A percentile compares a stretch with the other conserved stretches of the same genome.
Evolutionary conservation across 495 filamentous ascomycete genomes (phyloP).

Genomic region (Collariella sp.): DNA sequence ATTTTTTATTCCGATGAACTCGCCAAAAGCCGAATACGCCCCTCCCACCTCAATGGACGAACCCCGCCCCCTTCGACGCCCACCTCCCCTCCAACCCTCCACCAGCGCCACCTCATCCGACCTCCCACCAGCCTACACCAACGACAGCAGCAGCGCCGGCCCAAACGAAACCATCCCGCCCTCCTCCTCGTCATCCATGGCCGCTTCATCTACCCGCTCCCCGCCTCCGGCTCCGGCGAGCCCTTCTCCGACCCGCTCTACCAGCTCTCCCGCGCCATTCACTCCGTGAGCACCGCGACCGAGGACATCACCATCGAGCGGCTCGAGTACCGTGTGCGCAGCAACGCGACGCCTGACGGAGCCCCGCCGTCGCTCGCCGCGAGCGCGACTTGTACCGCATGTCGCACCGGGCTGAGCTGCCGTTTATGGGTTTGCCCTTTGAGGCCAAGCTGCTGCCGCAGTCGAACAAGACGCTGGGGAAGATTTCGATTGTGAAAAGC

Average conservation of each 20-base stretch:
- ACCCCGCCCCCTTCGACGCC: background rate
- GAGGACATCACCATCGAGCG: constrained; percentile 23
- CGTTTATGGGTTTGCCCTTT: background rate
- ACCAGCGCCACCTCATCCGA: too few species aligned
- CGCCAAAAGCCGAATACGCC: too few species aligned
- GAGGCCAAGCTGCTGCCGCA: constrained; percentile 12
- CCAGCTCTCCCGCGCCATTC: constrained; percentile 23
- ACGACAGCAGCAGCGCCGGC: constrained; percentile 6
- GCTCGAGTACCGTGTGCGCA: constrained; percentile 22
- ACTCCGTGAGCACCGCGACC: constrained; percentile 13
- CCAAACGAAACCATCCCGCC: constrained; percentile 27
- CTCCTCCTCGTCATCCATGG: constrained; percentile 18
- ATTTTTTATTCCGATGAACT: too few species aligned
- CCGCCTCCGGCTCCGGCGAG: constrained; percentile 12
- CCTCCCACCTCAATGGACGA: too few species aligned
- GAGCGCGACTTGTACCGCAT: background rate
- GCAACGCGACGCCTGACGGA: background rate
- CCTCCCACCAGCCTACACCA: constrained; percentile 8
- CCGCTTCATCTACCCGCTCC: constrained; percentile 18
- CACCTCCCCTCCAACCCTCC: background rate
- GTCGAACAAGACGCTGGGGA: constrained; percentile 15
- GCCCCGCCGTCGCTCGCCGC: background rate
- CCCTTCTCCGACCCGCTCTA: constrained; percentile 20
- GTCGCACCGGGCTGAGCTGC: background rate
- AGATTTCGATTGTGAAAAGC: constrained; percentile 14